These are phyloP conservation scores for Plectosphaerella plurivora DNA, from an alignment of 2,329 filamentous ascomycete genomes.

Conservation along the genomic window DNA sequence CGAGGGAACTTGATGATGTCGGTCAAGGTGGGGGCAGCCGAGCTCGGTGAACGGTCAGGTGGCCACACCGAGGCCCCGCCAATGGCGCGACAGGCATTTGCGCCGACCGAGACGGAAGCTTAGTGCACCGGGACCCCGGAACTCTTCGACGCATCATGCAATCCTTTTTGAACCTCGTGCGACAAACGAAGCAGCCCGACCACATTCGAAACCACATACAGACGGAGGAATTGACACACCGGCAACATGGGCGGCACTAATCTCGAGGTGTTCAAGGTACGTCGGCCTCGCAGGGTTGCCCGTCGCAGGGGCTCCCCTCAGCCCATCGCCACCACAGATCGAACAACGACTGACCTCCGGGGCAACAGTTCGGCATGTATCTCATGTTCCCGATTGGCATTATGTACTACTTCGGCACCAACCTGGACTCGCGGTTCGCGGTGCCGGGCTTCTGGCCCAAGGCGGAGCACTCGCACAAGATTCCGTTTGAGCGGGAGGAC, in stretches of 20 bases:
- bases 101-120: neutral
- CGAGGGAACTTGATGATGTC: no score
- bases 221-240: neutral
- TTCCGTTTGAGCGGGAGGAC: constrained; percentile 75
- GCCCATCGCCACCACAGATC: neutral
- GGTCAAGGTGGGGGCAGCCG: no score
- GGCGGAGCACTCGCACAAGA: constrained; percentile 67
- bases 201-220: neutral
- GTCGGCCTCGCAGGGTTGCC: constrained; percentile 4
- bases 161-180: neutral
- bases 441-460: constrained; percentile 94
- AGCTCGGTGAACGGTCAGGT: no score
- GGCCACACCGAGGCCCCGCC: neutral
- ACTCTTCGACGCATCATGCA: neutral
- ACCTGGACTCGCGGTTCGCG: constrained; percentile 86
- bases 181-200: neutral
- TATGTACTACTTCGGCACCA: constrained; percentile 99
- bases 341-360: constrained; percentile 1
- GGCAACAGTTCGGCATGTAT: constrained; percentile 86
- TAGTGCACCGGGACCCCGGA: neutral
- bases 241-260: constrained; percentile 69
- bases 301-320: neutral
- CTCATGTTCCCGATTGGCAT: constrained; percentile 97
- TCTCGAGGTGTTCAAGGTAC: constrained; percentile 85
- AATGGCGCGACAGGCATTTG: neutral